phyloP scores from a whole-genome alignment of 495 filamentous ascomycete genomes.

The Lasiosphaeria hispida region DNA sequence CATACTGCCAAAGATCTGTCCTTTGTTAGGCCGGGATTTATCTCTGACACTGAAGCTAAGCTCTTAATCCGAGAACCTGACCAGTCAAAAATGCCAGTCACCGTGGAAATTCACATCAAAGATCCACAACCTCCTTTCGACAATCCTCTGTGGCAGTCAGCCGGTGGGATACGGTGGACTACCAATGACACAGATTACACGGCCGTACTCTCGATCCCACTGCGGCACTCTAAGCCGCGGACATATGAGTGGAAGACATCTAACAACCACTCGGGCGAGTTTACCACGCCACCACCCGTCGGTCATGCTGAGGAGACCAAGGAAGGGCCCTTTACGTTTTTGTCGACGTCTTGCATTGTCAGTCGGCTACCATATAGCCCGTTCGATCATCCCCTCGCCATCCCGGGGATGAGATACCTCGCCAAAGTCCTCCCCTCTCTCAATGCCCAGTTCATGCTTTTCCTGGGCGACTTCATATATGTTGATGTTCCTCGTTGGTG shows the following conservation, averaged over 20 bases:
- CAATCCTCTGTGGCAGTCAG: conserved; percentile 61
- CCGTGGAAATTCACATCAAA: conserved; percentile 55
- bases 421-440: conserved; percentile 61
- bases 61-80: conserved; percentile 84
- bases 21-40: conserved; percentile 80
- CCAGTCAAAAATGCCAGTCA: conserved; percentile 67
- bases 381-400: conserved; percentile 72
- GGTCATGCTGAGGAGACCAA: conserved; percentile 57
- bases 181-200: conserved; percentile 82
- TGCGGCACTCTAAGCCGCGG: conserved; percentile 50
- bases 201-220: conserved; percentile 57
- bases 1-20: conserved; percentile 72
- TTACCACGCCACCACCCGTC: conserved; percentile 62
- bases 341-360: conserved; percentile 90
- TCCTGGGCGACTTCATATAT: conserved; percentile 99
- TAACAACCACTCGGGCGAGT: conserved; percentile 74
- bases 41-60: conserved; percentile 76
- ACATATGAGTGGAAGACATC: conserved; percentile 79
- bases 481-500: conserved; percentile 83
- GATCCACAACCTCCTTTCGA: conserved; percentile 45
- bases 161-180: conserved; percentile 60
- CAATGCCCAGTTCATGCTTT: conserved; percentile 86
- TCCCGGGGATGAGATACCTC: conserved; percentile 73
- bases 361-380: conserved; percentile 85
- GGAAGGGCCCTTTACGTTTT: conserved; percentile 72